Evolutionary conservation across 2,329 filamentous ascomycete species (phyloP), one percentile per base, ranked within the genome.

Genomic region (Fusarium udum): DNA sequence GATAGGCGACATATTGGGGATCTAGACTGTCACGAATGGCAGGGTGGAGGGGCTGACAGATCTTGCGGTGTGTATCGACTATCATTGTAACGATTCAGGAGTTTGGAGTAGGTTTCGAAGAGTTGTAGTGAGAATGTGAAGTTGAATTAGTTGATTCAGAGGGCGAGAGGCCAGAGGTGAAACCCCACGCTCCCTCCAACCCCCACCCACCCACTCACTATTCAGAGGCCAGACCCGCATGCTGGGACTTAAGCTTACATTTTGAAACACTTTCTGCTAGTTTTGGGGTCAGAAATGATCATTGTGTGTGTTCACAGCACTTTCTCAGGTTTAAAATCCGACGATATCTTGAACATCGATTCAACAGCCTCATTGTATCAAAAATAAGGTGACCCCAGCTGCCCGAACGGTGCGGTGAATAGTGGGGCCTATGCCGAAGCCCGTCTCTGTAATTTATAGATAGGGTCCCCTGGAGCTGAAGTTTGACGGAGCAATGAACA

Each of bases 1-100:
- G n/a, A n/a, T n/a, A n/a, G n/a, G n/a, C n/a, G n/a, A n/a, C n/a
- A 45, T 84, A 84, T 63, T 84, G 78, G 16, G 81, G 80, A 73
- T 84, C 82, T 3, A 84, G 78, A 11, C 55, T 61, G 6, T 70
- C 62, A 22, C 79, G 79, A 36, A 83, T 74, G 24, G 70, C 67
- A 15, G 79, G 77, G 67, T 83, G 79, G 56, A 83, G 75, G 34
- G 82, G 81, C 45, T 83, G 82, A 71, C 75, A 76, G 37, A 76
- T 72, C 37, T 71, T 75, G 53, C 64, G 68, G 45, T 60, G 53
- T 39, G 58, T 18, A 28, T 52, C 43, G 16, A 36, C 46, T 22
- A 52, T 7, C 71, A 72, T 74, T 53, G 43, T 36, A 16, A n/a
- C 12, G 34, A 36, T 51, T 15, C n/a, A 18, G 9, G 13, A 22